Evolutionary conservation across 441 rosid genomes (phyloP), one percentile per base, ranked within the genome.

Genomic region (Euphorbia schlechtendalii): DNA sequence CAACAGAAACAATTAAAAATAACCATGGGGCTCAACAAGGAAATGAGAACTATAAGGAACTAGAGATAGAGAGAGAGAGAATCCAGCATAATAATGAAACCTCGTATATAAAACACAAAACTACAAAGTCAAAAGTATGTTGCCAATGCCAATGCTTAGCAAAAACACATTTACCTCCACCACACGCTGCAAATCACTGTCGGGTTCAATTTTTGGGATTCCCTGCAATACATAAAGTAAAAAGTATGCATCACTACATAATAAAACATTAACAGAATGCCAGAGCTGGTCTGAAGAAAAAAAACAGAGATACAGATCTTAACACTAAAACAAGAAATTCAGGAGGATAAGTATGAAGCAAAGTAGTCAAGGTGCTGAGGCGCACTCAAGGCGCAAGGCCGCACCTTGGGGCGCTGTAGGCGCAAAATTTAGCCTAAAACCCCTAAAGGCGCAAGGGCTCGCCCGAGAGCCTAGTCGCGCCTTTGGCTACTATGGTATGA

Each of bases 201-300:
- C 84, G 20, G 88, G 96, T 80, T 94, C 97, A 68, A 80, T 70
- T 76, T 90, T 87, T 30, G 99, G 96, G 63, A 72, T 70, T 56
- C 99, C 99, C 99, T 90, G 71, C 32, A 82, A 56, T 65, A 66
- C 36, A 36, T 40, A 56, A 41, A 11, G 18, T 8, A 38, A 59
- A 52, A 65, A 40, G 30, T 25, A 57, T 15, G 32, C 57, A 65
- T 27, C 20, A 22, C 56, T 43, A 22, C 5, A 32, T 36, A 48
- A 62, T 11, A 62, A 12, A 9, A 24, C 25, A 40, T 0, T 27
- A 18, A 65, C 17, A 24, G 41, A 41, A 17, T 67, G 67, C 46
- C 7, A 24, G 62, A 36, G n/a, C n/a, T n/a, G n/a, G n/a, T n/a
- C n/a, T n/a, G n/a, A n/a, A n/a, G n/a, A n/a, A n/a, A n/a, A n/a